These are phyloP conservation scores for Alternaria sp. DNA, from an alignment of 2,329 filamentous ascomycete genomes.

Conservation along the genomic window DNA sequence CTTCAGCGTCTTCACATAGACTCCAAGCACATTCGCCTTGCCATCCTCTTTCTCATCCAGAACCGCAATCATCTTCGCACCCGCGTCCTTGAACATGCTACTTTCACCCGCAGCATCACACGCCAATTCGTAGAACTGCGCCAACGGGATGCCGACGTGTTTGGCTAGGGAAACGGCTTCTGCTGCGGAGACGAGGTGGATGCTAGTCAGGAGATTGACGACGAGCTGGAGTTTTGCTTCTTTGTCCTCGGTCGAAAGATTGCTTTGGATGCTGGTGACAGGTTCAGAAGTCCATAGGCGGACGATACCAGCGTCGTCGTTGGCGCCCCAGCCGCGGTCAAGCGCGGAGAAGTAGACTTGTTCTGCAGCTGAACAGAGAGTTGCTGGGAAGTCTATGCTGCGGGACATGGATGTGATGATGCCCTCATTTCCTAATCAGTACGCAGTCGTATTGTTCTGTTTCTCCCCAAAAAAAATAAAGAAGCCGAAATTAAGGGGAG, in stretches of 20 bases:
- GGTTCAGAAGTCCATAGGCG: constrained; percentile 60
- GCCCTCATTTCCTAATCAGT: constrained; percentile 47
- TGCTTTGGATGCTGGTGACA: constrained; percentile 45
- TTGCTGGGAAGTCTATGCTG: constrained; percentile 65
- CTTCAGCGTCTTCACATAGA: constrained; percentile 37
- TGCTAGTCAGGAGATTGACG: constrained; percentile 44
- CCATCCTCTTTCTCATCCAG: constrained; percentile 41
- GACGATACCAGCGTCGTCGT: constrained; percentile 66
- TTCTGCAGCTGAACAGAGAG: constrained; percentile 69
- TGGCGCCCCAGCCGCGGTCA: constrained; percentile 63
- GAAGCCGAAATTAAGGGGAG: not conserved
- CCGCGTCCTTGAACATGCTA: constrained; percentile 45
- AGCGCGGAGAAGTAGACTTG: constrained; percentile 70
- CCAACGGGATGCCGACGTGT: constrained; percentile 49
- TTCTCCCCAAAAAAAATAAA: not conserved
- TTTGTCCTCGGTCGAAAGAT: constrained; percentile 38
- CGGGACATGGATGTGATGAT: constrained; percentile 74
- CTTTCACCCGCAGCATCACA: constrained; percentile 52
- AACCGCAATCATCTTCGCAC: constrained; percentile 44
- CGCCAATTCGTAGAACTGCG: constrained; percentile 49
- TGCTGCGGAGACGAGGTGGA: constrained; percentile 50
- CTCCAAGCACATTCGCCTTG: constrained; percentile 28
- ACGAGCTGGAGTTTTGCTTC: constrained; percentile 49
- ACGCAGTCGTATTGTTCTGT: not conserved
- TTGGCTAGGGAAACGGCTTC: constrained; percentile 51